Percentiles rank a stretch among this genome's conserved stretches.
These are phyloP conservation scores for Aspergillus fumigatiaffinis DNA, from an alignment of 2,329 filamentous ascomycete species.

Conservation along the genomic window DNA sequence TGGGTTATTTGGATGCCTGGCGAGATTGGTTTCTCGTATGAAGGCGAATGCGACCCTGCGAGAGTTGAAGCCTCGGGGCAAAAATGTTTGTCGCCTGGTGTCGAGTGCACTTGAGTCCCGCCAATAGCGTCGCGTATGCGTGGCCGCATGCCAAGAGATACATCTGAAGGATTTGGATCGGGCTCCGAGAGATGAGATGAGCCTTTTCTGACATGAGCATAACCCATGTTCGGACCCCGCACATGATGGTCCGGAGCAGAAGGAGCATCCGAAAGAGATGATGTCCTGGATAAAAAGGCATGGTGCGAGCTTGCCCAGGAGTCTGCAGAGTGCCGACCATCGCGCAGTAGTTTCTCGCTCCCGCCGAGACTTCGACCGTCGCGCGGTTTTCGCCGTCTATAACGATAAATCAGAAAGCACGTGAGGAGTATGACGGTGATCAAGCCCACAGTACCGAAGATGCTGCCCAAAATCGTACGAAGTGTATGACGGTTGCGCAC, in stretches of 20 bases:
- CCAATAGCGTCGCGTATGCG: neutral
- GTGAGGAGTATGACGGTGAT: constrained; percentile 21
- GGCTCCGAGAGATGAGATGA: neutral
- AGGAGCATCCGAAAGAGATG: constrained; percentile 8
- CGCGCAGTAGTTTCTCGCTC: constrained; percentile 16
- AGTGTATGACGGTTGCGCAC: constrained; percentile 4
- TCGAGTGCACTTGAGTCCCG: neutral
- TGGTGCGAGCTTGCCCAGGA: constrained; percentile 15
- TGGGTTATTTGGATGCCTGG: neutral
- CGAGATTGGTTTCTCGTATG: neutral
- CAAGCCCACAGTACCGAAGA: constrained; percentile 24
- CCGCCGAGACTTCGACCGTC: constrained; percentile 6
- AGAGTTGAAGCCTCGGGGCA: neutral
- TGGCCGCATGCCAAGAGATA: neutral
- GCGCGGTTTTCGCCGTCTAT: constrained; percentile 13
- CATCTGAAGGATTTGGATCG: neutral
- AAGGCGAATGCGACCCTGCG: neutral
- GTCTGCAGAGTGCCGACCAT: constrained; percentile 10
- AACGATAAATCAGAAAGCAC: constrained; percentile 20
- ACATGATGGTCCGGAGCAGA: constrained; percentile 6
- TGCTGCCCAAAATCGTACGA: constrained; percentile 25
- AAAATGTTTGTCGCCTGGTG: neutral
- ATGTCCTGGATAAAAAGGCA: constrained; percentile 9
- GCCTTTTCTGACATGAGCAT: neutral
- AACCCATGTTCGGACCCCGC: neutral